These are phyloP conservation scores for Delitschia confertaspora DNA, from an alignment of 495 filamentous ascomycete species.

Conservation along the genomic window DNA sequence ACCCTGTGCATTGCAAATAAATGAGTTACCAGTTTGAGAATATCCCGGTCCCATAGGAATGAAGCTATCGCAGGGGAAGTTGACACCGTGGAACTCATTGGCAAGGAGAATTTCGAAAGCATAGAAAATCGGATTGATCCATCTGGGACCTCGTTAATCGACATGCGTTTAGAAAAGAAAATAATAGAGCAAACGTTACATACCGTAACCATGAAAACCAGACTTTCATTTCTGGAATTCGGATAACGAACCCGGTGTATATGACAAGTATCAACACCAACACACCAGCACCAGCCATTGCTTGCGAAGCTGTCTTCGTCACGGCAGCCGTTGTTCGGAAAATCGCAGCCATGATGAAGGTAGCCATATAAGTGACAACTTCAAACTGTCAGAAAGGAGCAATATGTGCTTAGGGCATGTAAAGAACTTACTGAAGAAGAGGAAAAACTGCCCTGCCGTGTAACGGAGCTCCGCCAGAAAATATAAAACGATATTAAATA, in stretches of 20 bases:
- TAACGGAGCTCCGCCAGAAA: constrained; percentile 72
- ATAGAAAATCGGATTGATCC: constrained; percentile 23
- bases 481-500: constrained; percentile 67
- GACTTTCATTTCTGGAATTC: constrained; percentile 60
- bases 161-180: too few species aligned
- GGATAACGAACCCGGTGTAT: constrained; percentile 80
- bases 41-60: constrained; percentile 12
- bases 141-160: constrained; percentile 39
- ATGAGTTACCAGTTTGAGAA: constrained; percentile 38
- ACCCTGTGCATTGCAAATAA: constrained; percentile 8
- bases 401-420: constrained; percentile 3
- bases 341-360: too few species aligned
- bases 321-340: constrained; percentile 42
- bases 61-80: constrained; percentile 10
- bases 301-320: too few species aligned
- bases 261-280: constrained; percentile 70
- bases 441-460: constrained; percentile 66
- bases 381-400: too few species aligned
- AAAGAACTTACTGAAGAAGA: constrained; percentile 45
- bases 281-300: too few species aligned
- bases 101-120: constrained; percentile 18
- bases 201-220: too few species aligned
- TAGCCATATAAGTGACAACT: too few species aligned
- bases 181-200: too few species aligned
- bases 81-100: constrained; percentile 21